Conservation (phyloP, 2,329 filamentous ascomycete species). For the Graphilbum ipis-grandicollis region DNA sequence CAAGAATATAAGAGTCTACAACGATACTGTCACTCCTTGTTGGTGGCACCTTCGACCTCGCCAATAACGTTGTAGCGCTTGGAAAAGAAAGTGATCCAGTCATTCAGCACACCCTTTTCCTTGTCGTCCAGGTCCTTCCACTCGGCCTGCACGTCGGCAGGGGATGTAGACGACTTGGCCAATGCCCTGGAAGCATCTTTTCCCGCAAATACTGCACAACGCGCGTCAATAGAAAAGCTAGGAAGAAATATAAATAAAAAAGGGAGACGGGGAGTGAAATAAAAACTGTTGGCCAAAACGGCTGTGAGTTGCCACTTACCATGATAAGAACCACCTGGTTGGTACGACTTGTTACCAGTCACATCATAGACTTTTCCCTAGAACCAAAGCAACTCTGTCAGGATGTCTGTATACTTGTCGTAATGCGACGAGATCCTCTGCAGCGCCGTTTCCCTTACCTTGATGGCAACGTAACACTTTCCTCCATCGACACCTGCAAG, state of each 20-base stretch:
- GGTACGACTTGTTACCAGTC: slow-evolving; percentile 73
- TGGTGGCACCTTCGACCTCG: slow-evolving; percentile 41
- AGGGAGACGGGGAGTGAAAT: no score
- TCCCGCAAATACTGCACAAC: slow-evolving; percentile 65
- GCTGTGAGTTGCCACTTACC: no score
- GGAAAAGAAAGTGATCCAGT: slow-evolving; percentile 93
- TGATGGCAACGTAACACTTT: slow-evolving; percentile 53
- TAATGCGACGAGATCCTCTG: no score
- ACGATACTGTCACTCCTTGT: slow-evolving; percentile 22
- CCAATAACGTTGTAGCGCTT: slow-evolving; percentile 92
- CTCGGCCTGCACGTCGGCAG: slow-evolving; percentile 65
- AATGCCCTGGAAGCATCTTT: slow-evolving; percentile 92
- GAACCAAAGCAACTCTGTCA: neutral
- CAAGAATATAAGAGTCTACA: no score
- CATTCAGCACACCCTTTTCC: slow-evolving; percentile 67
- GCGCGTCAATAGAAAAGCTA: no score
- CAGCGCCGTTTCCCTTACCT: slow-evolving; percentile 22
- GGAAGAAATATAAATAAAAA: neutral
- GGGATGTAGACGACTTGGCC: slow-evolving; percentile 69
- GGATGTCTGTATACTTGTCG: no score
- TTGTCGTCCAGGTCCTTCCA: slow-evolving; percentile 74
- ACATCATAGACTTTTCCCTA: slow-evolving; percentile 93
- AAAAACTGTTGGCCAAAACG: no score
- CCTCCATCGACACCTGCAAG: slow-evolving; percentile 42
- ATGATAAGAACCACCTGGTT: slow-evolving; percentile 65